Percentiles rank a stretch among this genome's conserved stretches.
These are phyloP conservation scores for Theileria equi DNA, from an alignment of 169 alveolate species.

Conservation along the genomic window DNA sequence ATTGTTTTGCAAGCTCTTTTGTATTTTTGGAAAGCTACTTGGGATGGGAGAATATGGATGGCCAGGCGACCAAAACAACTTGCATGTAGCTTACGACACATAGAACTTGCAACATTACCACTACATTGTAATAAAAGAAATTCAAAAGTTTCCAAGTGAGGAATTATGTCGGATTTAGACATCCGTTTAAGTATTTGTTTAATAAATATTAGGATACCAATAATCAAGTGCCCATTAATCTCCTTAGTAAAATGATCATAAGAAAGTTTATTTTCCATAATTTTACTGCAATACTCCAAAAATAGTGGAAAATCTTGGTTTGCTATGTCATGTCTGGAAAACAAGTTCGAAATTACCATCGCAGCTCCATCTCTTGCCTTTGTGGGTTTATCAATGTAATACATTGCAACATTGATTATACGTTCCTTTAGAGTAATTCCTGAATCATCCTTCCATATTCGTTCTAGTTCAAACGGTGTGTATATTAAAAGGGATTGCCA, in stretches of 20 bases:
- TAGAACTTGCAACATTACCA: conserved; percentile 1
- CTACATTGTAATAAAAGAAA: conserved; percentile 1
- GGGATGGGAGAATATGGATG: conserved; percentile 33
- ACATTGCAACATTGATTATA: conserved; percentile 11
- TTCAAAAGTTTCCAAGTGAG: conserved; percentile 6
- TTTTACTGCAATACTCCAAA: not conserved
- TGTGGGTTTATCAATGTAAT: conserved; percentile 23
- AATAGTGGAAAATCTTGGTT: conserved; percentile 5
- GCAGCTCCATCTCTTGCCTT: conserved; percentile 59
- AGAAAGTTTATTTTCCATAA: not conserved
- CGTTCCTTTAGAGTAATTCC: conserved; percentile 18
- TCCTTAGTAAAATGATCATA: not conserved
- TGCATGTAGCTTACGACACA: conserved; percentile 35
- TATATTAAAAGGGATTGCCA: conserved; percentile 51
- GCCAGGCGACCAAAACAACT: conserved; percentile 54
- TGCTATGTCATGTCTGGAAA: conserved; percentile 28
- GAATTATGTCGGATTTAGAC: not conserved
- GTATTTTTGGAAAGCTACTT: conserved; percentile 8
- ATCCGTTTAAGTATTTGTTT: conserved; percentile 55
- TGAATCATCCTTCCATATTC: conserved; percentile 30
- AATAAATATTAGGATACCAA: conserved; percentile 38
- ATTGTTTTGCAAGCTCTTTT: conserved; percentile 16
- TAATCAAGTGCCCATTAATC: conserved; percentile 28
- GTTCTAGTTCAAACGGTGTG: conserved; percentile 38
- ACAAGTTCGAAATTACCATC: conserved; percentile 32